phyloP scores from a whole-genome alignment of 306 rosid species.

The Glycyrrhiza uralensis region DNA sequence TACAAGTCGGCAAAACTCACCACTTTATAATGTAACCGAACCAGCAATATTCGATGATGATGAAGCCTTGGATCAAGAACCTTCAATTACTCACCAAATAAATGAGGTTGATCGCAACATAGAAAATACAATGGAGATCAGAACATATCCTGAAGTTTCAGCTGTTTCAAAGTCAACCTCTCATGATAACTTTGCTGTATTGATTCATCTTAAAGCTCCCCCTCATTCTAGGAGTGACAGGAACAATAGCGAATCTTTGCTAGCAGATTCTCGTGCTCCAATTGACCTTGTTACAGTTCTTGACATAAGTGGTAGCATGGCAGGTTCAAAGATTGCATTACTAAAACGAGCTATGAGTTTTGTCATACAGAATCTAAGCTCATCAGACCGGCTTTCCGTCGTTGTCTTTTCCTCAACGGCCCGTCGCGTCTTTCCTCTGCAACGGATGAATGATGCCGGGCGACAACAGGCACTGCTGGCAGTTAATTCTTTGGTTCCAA shows the following conservation, averaged over 20 bases:
- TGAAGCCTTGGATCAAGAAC: conserved; percentile 56
- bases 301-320: conserved; percentile 97
- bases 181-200: conserved; percentile 59
- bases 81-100: conserved; percentile 22
- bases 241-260: conserved; percentile 20
- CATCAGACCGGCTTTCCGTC: conserved; percentile 81
- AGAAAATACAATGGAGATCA: conserved; percentile 49
- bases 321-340: conserved; percentile 85
- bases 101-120: conserved; percentile 30
- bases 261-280: conserved; percentile 56
- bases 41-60: conserved; percentile 77
- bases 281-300: conserved; percentile 92
- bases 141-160: conserved; percentile 72
- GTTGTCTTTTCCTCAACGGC: conserved; percentile 84
- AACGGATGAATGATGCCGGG: conserved; percentile 74
- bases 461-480: conserved; percentile 73
- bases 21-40: conserved; percentile 49
- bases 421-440: conserved; percentile 80
- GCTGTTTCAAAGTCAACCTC: conserved; percentile 61
- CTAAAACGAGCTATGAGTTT: conserved; percentile 91
- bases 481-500: conserved; percentile 60
- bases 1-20: conserved; percentile 36
- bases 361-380: conserved; percentile 83
- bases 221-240: conserved; percentile 30
- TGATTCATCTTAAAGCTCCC: conserved; percentile 86